Evolutionary conservation across 1,284 basidiomycete genomes (phyloP), one percentile per base, ranked within the genome.

Genomic region (Sutorius eximius): DNA sequence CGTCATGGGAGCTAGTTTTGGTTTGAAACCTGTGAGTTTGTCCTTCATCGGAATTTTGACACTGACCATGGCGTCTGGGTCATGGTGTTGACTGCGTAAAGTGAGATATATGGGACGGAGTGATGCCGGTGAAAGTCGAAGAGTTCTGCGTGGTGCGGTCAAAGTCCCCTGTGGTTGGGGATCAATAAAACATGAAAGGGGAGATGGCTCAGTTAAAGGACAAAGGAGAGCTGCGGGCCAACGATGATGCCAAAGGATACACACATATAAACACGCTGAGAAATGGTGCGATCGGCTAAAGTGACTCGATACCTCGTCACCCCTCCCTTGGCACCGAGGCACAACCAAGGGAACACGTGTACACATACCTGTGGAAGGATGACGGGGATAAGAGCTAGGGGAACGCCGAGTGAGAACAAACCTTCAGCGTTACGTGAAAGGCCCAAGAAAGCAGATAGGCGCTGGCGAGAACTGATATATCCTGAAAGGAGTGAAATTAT

Each of bases 231-330:
- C 55, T 49, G 36, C 18, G 30, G 41, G 16, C 20, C 13, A 41
- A 15, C 44, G 38, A 59, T 41, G 60, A 46, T 45, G 22, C 40
- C 36, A 37, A 32, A 44, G 51, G 36, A 51, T 62, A 46, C 63
- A 69, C 61, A 64, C 63, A 69, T 65, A 64, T 64, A 68, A 54
- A 66, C 11, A 48, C 49, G 47, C 38, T 53, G 55, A 59, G 53
- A 63, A 56, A 56, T 36, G 37, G 29, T 27, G 24, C 33, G 33
- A 45, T 48, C 50, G 34, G 49, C 32, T 53, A 57, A 54, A 46
- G 38, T 60, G 56, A 60, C 43, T 51, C 46, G 48, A 57, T 53
- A 63, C 59, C 53, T 55, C 45, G 45, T 55, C 45, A 52, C 48
- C 64, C 56, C 51, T 44, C 53, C 38, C 51, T 52, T 67, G 48